phyloP scores from a whole-genome alignment of 1,284 basidiomycete genomes.

The Papiliotrema laurentii region DNA sequence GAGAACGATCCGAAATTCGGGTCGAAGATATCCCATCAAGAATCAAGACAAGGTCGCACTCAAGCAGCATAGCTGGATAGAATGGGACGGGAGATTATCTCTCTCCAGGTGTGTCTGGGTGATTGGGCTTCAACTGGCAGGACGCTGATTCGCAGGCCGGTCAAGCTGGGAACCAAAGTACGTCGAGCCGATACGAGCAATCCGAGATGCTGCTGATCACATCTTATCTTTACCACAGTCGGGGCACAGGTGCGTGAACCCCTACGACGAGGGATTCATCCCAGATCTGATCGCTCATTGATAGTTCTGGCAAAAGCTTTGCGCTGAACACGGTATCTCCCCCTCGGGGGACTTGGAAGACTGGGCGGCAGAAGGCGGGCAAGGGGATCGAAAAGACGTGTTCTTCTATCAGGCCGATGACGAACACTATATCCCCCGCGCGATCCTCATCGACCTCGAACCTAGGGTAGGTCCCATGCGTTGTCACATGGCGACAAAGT shows the following conservation, averaged over 20 bases:
- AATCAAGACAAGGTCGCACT: too few species aligned
- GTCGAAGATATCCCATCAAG: too few species aligned
- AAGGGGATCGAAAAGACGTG: constrained; percentile 92
- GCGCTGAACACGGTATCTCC: constrained; percentile 92
- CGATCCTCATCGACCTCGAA: constrained; percentile 96
- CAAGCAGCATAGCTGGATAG: too few species aligned
- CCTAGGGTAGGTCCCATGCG: constrained; percentile 66
- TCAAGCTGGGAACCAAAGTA: constrained; percentile 95
- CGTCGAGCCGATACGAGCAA: constrained; percentile 29
- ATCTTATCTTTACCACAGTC: constrained; percentile 17
- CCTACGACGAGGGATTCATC: neutral
- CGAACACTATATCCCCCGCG: constrained; percentile 96
- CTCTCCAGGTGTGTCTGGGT: constrained; percentile 35
- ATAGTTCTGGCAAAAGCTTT: constrained; percentile 87
- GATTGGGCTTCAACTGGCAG: neutral
- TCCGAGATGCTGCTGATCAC: constrained; percentile 1
- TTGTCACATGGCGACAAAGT: neutral
- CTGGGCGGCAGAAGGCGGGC: constrained; percentile 79
- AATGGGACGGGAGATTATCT: constrained; percentile 51
- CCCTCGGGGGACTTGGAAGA: constrained; percentile 90
- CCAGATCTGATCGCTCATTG: neutral
- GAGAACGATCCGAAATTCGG: too few species aligned
- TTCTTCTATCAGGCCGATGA: constrained; percentile 99
- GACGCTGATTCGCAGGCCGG: constrained; percentile 59
- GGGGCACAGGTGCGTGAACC: constrained; percentile 30